A percentile compares a stretch with the other conserved stretches of the same genome.
phyloP scores from a whole-genome alignment of 2,329 filamentous ascomycete species.

The Verticillium klebahnii region DNA sequence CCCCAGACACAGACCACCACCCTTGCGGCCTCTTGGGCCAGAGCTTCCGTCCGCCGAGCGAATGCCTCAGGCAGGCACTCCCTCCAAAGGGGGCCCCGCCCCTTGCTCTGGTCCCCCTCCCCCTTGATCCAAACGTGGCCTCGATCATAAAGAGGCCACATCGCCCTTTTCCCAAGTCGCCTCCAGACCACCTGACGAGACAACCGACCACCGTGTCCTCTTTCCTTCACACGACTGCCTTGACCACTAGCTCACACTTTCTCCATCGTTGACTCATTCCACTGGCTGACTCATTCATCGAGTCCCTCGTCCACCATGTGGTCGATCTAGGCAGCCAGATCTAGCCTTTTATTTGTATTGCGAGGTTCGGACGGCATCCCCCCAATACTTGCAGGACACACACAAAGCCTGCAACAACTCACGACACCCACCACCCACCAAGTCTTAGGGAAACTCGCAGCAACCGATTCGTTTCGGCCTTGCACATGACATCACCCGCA shows the following conservation, averaged over 20 bases:
- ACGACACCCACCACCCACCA: slow-evolving; percentile 26
- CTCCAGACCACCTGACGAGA: background rate
- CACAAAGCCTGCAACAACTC: slow-evolving; percentile 29
- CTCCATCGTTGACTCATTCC: slow-evolving; percentile 12
- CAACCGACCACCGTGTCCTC: slow-evolving; percentile 11
- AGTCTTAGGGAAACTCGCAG: too few relatives aligned
- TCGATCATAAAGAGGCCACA: slow-evolving; percentile 16
- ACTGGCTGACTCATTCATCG: slow-evolving; percentile 17
- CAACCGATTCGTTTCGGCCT: background rate
- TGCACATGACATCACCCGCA: background rate
- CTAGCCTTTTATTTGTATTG: slow-evolving; percentile 26
- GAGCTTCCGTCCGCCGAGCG: background rate
- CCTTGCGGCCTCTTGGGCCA: background rate
- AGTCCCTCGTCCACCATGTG: slow-evolving; percentile 18
- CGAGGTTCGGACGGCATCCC: slow-evolving; percentile 33
- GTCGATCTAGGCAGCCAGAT: slow-evolving; percentile 6
- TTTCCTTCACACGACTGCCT: slow-evolving; percentile 1
- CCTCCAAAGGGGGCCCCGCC: slow-evolving; percentile 18
- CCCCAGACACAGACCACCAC: background rate
- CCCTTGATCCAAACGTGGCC: slow-evolving; percentile 8
- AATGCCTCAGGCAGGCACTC: slow-evolving; percentile 23
- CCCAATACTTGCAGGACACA: slow-evolving; percentile 16
- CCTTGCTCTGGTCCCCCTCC: background rate
- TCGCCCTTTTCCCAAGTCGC: slow-evolving; percentile 4
- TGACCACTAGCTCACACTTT: slow-evolving; percentile 9